These are phyloP conservation scores for Xylariaceae sp. DNA, from an alignment of 2,329 filamentous ascomycete genomes.

Conservation along the genomic window DNA sequence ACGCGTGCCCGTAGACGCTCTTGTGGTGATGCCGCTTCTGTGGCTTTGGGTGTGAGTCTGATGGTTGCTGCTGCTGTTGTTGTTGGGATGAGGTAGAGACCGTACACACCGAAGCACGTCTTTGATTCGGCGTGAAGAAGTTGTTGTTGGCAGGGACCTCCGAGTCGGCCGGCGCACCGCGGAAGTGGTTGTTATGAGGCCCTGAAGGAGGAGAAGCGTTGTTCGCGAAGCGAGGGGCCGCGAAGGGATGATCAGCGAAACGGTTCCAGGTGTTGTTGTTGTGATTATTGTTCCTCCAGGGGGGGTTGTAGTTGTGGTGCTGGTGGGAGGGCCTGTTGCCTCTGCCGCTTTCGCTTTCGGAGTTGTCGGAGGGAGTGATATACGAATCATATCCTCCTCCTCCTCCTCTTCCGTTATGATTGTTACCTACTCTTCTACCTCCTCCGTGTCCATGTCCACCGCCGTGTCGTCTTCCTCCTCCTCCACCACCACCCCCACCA, in stretches of 20 bases:
- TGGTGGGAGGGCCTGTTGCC: no score
- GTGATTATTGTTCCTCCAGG: not conserved
- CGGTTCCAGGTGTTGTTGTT: not conserved
- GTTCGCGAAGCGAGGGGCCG: not conserved
- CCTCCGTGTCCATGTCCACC: no score
- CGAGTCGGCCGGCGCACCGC: no score
- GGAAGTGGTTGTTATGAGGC: not conserved
- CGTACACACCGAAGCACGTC: no score
- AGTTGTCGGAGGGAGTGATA: not conserved
- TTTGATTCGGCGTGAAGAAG: no score
- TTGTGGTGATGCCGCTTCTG: not conserved
- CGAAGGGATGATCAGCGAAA: not conserved
- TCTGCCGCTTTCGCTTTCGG: not conserved
- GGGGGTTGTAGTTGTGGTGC: not conserved
- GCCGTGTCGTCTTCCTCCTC: no score
- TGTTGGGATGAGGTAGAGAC: not conserved
- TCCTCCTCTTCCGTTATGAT: no score
- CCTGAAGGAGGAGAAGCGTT: not conserved
- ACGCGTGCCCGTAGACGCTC: not conserved
- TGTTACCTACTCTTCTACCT: no score
- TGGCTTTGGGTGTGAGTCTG: not conserved
- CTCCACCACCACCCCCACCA: no score
- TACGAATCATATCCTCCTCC: not conserved
- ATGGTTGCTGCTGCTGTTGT: not conserved
- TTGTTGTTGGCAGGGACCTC: not conserved